Base-by-base conservation (phyloP, 179 eudicot genomes). In the Silene coronaria region DNA sequence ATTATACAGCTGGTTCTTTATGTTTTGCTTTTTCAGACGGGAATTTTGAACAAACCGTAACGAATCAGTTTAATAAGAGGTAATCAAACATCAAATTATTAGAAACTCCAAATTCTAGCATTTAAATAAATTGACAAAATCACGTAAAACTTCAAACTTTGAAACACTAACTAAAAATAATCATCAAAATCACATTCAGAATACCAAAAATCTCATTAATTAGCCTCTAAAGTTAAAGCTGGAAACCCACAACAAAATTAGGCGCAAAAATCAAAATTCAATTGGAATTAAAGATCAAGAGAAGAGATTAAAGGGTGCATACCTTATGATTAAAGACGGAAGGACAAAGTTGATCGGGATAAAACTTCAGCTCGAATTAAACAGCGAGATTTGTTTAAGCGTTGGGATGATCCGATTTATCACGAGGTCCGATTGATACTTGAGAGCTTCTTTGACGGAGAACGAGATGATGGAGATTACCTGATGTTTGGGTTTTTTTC, bases 251-350 rank as follows among this genome's bases (percentile, higher is more conserved):
- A 9, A 65, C 17, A 2, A 30, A 17, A 28, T 65, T 24, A 23
- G 30, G 66, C 14, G 66, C 34, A 62, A 66, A 66, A 66, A 17
- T 66, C 48, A 42, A 38, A 38, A 42, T 36, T 21, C 17, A 27
- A 68, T 42, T 11, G 11, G 0, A 42, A 11, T n/a, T 67, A 4
- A 23, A 32, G 13, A 19, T 32, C 19, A 67, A 10, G 7, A 32
- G 4, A 36, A 34, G 24, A 68, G 28, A 68, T 42, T 42, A 6
- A 42, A 10, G 72, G 26, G 22, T 45, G 16, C 32, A 23, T 38
- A 42, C 72, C 72, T 68, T 26, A 68, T 11, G 46, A 65, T 42
- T 26, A n/a, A n/a, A n/a, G n/a, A n/a, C n/a, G n/a, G n/a, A n/a
- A n/a, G n/a, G n/a, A n/a, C n/a, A n/a, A n/a, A n/a, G n/a, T n/a